Conservation (phyloP, 129 eudicot species). For the Heracleum sosnowskyi region DNA sequence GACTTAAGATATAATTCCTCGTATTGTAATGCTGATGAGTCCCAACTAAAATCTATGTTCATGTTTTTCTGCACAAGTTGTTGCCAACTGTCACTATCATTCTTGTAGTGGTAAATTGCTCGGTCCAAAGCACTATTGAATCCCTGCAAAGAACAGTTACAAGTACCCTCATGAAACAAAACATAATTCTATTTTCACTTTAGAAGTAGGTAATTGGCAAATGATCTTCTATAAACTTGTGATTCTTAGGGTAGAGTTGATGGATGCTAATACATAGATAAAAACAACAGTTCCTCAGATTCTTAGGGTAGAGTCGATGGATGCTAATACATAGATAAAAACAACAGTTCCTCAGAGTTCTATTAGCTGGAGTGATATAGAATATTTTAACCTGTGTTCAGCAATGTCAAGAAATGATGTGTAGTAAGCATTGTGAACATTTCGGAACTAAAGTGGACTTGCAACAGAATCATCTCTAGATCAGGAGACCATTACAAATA, state of each 20-base stretch:
- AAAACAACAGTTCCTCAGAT: not conserved
- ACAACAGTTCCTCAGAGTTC: not conserved
- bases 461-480: not conserved
- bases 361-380: not conserved
- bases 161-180: not conserved
- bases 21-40: slow-evolving; percentile 68
- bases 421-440: not conserved
- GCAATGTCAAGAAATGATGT: not conserved
- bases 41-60: slow-evolving; percentile 97
- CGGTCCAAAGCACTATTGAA: slow-evolving; percentile 80
- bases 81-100: slow-evolving; percentile 54
- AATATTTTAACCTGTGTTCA: not conserved
- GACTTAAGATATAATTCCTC: slow-evolving; percentile 78
- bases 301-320: not conserved
- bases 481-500: not conserved
- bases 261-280: not conserved
- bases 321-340: not conserved
- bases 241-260: not conserved
- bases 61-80: slow-evolving; percentile 72
- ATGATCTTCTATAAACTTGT: not conserved
- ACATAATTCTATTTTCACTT: not conserved
- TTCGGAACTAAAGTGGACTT: not conserved
- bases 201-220: not conserved
- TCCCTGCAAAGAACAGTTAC: slow-evolving; percentile 37
- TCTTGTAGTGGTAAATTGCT: slow-evolving; percentile 51